phyloP scores from a whole-genome alignment of 2,329 filamentous ascomycete genomes.

The Scedosporium minutisporum region DNA sequence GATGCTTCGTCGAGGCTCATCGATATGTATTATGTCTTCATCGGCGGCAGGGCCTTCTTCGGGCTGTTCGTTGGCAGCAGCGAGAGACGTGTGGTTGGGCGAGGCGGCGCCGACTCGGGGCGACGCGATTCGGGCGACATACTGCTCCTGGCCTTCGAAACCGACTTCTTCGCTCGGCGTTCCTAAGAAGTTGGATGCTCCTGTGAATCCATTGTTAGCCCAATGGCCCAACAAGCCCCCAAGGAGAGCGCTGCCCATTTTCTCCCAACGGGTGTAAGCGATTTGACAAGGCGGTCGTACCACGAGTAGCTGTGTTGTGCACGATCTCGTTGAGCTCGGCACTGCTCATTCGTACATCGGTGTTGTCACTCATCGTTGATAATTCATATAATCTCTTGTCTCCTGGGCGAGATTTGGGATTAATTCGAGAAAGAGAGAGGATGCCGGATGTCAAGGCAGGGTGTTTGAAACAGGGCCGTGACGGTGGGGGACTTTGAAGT shows the following conservation, averaged over 20 bases:
- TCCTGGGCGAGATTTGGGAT: neutral
- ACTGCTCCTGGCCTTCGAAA: slow-evolving; percentile 79
- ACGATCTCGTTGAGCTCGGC: slow-evolving; percentile 88
- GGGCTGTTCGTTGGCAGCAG: slow-evolving; percentile 9
- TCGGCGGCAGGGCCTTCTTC: slow-evolving; percentile 20
- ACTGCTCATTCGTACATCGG: slow-evolving; percentile 78
- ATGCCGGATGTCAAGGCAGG: neutral
- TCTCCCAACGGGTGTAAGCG: slow-evolving; percentile 3
- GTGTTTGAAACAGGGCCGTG: neutral
- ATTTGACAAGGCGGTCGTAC: slow-evolving; percentile 26
- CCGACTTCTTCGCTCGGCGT: slow-evolving; percentile 88
- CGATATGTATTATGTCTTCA: slow-evolving; percentile 65
- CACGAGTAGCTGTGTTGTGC: slow-evolving; percentile 53
- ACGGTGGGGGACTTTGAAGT: neutral
- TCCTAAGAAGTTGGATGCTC: slow-evolving; percentile 53
- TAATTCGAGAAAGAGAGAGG: neutral
- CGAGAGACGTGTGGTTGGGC: slow-evolving; percentile 17
- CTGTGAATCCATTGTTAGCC: slow-evolving; percentile 30
- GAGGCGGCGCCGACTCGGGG: slow-evolving; percentile 38
- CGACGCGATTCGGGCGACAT: slow-evolving; percentile 65
- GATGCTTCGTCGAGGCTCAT: slow-evolving; percentile 33
- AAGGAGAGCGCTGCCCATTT: neutral
- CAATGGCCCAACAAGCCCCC: slow-evolving; percentile 9
- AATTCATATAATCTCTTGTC: neutral
- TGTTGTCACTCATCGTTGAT: slow-evolving; percentile 19